A percentile compares a stretch with the other conserved stretches of the same genome.
Evolutionary conservation across 805 yeast species (phyloP).

Genomic region (Metschnikowia peoriensis): DNA sequence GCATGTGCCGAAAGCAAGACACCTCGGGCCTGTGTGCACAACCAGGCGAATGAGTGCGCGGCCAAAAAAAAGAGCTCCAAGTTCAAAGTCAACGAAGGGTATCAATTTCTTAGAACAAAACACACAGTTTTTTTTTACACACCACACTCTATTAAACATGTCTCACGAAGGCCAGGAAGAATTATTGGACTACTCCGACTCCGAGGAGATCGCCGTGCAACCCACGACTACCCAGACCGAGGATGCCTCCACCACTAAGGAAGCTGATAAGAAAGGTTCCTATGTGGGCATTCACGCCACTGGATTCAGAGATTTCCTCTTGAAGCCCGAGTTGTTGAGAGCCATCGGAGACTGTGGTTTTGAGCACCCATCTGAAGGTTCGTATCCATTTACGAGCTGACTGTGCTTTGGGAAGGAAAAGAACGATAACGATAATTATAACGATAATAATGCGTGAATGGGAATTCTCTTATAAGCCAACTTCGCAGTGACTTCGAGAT

Average conservation of each 20-base stretch:
- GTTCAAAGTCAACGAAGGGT: constrained; percentile 2
- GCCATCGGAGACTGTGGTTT: constrained; percentile 99
- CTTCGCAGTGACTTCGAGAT: too few relatives aligned
- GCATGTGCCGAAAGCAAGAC: neutral
- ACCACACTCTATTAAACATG: constrained; percentile 40
- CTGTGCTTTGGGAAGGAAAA: neutral
- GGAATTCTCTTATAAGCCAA: too few relatives aligned
- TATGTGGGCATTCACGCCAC: constrained; percentile 98
- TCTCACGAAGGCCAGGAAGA: constrained; percentile 99
- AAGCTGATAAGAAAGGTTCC: constrained; percentile 88
- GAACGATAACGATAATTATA: neutral
- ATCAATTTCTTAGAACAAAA: neutral
- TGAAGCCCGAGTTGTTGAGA: constrained; percentile 94
- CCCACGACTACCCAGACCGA: constrained; percentile 48
- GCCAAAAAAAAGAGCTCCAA: constrained; percentile 1
- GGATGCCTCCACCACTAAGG: constrained; percentile 52
- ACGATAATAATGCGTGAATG: too few relatives aligned
- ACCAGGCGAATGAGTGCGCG: constrained; percentile 2
- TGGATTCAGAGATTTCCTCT: constrained; percentile 94
- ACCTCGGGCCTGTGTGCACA: neutral
- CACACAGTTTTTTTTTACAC: neutral
- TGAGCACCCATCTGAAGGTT: constrained; percentile 99
- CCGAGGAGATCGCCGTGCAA: constrained; percentile 86
- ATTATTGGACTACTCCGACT: constrained; percentile 96
- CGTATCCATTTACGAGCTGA: constrained; percentile 39